phyloP scores from a whole-genome alignment of 2,329 filamentous ascomycete genomes.

The Pyrenochaeta sp. region DNA sequence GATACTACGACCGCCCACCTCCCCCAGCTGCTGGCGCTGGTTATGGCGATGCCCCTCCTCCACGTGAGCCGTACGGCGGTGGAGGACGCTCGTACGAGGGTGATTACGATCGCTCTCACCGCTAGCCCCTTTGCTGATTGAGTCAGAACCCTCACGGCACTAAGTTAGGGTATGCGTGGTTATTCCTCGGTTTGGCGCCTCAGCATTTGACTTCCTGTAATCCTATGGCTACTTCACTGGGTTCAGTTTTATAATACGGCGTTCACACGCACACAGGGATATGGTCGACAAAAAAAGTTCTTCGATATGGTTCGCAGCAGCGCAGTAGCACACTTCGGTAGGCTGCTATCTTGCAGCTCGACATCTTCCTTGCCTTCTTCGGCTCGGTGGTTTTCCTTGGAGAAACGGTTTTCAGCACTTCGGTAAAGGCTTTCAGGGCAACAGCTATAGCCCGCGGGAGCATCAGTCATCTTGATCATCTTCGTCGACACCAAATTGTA shows the following conservation, averaged over 20 bases:
- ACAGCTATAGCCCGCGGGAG: constrained; percentile 44
- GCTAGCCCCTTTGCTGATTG: constrained; percentile 43
- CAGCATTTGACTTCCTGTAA: constrained; percentile 45
- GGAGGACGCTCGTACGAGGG: constrained; percentile 53
- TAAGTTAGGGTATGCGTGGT: constrained; percentile 40
- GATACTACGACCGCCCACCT: constrained; percentile 64
- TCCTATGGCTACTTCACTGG: constrained; percentile 45
- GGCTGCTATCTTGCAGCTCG: constrained; percentile 44
- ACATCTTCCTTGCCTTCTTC: constrained; percentile 46
- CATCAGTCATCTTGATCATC: constrained; percentile 49
- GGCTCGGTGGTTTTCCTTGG: constrained; percentile 54
- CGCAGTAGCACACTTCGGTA: constrained; percentile 45
- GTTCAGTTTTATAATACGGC: constrained; percentile 51
- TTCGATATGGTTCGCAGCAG: constrained; percentile 48
- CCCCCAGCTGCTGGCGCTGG: constrained; percentile 38
- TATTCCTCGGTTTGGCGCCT: constrained; percentile 34
- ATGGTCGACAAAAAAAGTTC: constrained; percentile 53
- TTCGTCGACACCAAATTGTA: constrained; percentile 54
- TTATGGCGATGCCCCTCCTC: constrained; percentile 48
- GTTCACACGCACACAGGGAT: constrained; percentile 40
- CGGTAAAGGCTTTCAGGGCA: constrained; percentile 49
- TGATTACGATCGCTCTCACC: constrained; percentile 56
- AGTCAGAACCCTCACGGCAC: constrained; percentile 49
- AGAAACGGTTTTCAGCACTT: constrained; percentile 49
- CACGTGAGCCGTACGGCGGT: constrained; percentile 48